phyloP scores from a whole-genome alignment of 1,284 basidiomycete genomes.

The Earliella scabrosa region DNA sequence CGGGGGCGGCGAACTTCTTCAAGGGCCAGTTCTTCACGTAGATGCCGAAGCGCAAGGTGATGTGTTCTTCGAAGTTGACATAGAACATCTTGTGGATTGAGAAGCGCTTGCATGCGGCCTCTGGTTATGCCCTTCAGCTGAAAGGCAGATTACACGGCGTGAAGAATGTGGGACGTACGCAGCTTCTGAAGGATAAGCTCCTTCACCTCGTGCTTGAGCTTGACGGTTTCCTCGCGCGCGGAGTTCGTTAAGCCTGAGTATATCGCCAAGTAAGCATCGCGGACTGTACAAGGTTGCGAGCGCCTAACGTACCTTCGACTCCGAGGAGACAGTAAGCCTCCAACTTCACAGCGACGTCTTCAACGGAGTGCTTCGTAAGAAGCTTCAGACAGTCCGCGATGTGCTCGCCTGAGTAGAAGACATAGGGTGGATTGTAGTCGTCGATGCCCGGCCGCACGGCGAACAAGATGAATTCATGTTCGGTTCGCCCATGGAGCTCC shows the following conservation, averaged over 20 bases:
- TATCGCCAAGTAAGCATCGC: too few relatives aligned
- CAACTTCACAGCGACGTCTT: slow-evolving; percentile 7
- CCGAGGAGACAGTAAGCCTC: slow-evolving; percentile 21
- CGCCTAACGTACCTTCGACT: slow-evolving; percentile 18
- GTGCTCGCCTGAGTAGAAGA: slow-evolving; percentile 15
- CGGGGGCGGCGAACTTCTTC: slow-evolving; percentile 23
- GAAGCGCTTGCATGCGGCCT: slow-evolving; percentile 11
- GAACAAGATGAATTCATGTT: slow-evolving; percentile 18
- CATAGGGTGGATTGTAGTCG: slow-evolving; percentile 10
- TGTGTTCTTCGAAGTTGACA: slow-evolving; percentile 27
- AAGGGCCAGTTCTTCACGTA: slow-evolving; percentile 32
- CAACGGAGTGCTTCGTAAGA: neutral
- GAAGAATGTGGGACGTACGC: too few relatives aligned
- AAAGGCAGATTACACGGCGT: too few relatives aligned
- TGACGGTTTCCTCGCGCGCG: too few relatives aligned
- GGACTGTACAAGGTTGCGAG: too few relatives aligned
- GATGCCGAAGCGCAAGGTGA: slow-evolving; percentile 26
- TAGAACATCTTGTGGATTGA: slow-evolving; percentile 27
- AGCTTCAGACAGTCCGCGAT: slow-evolving; percentile 10
- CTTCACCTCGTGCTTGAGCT: too few relatives aligned
- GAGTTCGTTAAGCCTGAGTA: too few relatives aligned
- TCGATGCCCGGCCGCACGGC: slow-evolving; percentile 1
- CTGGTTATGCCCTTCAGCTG: too few relatives aligned
- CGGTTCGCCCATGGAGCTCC: slow-evolving; percentile 19
- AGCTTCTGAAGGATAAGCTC: too few relatives aligned